Conservation (phyloP, 2,329 filamentous ascomycete species). For the Mollisiaceae sp. region DNA sequence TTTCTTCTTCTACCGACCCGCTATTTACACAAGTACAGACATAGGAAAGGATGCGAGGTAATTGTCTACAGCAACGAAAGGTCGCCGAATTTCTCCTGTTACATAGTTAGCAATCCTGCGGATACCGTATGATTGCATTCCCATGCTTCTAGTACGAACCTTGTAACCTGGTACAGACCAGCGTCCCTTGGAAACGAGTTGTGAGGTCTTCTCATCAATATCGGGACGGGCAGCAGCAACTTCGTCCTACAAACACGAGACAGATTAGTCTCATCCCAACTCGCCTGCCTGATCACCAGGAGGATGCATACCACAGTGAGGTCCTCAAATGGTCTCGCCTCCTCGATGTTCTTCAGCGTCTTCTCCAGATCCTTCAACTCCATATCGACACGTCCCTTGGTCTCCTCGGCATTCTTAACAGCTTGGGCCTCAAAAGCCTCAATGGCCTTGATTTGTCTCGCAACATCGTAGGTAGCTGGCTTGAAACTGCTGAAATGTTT, state of each 20-base stretch:
- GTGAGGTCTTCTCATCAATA: conserved; percentile 94
- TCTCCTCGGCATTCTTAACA: conserved; percentile 94
- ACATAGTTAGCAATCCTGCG: conserved; percentile 51
- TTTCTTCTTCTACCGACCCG: conserved; percentile 33
- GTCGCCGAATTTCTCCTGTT: conserved; percentile 97
- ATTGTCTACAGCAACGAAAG: conserved; percentile 83
- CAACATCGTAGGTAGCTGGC: conserved; percentile 90
- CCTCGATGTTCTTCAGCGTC: conserved; percentile 97
- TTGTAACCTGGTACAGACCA: conserved; percentile 99
- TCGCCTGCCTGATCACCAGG: conserved; percentile 9
- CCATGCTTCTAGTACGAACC: conserved; percentile 59
- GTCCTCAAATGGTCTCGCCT: conserved; percentile 92
- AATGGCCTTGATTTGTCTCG: conserved; percentile 95
- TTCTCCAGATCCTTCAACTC: conserved; percentile 93
- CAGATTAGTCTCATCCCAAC: conserved; percentile 23
- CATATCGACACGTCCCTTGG: conserved; percentile 93
- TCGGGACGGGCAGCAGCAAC: conserved; percentile 92
- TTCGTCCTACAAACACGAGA: conserved; percentile 71
- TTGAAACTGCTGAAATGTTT: conserved; percentile 91
- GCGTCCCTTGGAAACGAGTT: conserved; percentile 96
- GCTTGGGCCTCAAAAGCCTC: conserved; percentile 98
- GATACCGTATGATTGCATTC: background rate
- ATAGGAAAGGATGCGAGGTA: conserved; percentile 44
- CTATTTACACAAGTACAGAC: conserved; percentile 76
- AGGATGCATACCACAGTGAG: conserved; percentile 85